Base-by-base conservation (phyloP, 179 eudicot species). In the Vitellaria paradoxa region DNA sequence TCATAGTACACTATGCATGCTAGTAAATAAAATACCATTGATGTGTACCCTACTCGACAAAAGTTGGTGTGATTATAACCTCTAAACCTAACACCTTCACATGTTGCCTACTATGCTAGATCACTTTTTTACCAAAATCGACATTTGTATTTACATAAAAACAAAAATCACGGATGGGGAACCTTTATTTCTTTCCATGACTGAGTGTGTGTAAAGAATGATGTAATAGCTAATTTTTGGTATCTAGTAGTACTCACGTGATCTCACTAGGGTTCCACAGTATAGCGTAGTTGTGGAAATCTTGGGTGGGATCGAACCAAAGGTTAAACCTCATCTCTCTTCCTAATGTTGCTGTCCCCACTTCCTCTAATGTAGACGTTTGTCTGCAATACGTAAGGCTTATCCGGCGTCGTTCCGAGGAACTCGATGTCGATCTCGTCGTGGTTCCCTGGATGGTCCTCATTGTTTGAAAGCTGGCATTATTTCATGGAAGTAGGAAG, bases 381-480 rank as follows among this genome's bases (percentile, higher is more conserved):
- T 26, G 97, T 93, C 74, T 93, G 97, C 49, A 93, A 52, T 8
- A 85, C 87, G 61, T 91, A 93, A 0, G 97, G 97, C 73, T 89
- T 85, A 10, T 85, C 91, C 20, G 81, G 69, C 7, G 88, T 91
- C 52, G 96, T 93, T 17, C 97, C 97, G 0, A 93, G 84, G 68
- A 93, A 93, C 75, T 93, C 97, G 23, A 93, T 88, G 78, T 93
- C 97, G 3, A 93, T 80, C 83, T 93, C 97, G 73, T 93, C 97
- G 53, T 93, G 97, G 79, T 86, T 62, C 11, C 97, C 94, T 3
- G 97, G 98, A 72, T 81, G 78, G 2, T 75, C 98, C 75, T 93
- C 94, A 18, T 72, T 82, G 78, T 93, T 93, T 0, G 98, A 93
- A 1, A 93, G 89, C 98, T 93, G 83, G 78, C 63, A 82, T 30